phyloP scores from a whole-genome alignment of 2,329 filamentous ascomycete genomes.

The Pseudogymnoascus sp. region DNA sequence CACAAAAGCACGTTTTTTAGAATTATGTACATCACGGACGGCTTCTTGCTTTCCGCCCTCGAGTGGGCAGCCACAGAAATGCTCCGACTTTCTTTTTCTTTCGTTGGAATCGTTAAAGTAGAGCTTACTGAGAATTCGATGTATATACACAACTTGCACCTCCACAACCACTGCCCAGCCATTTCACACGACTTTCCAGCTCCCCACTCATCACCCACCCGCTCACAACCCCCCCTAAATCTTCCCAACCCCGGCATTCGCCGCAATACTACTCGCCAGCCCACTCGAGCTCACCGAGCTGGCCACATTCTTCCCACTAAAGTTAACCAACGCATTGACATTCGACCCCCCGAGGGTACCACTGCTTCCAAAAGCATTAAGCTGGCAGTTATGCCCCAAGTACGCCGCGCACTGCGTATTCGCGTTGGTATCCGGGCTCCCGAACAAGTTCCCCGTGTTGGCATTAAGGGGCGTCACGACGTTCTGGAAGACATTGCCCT shows the following conservation, averaged over 20 bases:
- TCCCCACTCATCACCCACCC: background rate
- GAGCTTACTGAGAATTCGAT: background rate
- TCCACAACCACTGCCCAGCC: background rate
- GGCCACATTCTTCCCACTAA: constrained; percentile 27
- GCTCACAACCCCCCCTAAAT: constrained; percentile 11
- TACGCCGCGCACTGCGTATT: constrained; percentile 17
- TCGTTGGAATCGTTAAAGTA: too few relatives aligned
- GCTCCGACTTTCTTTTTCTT: too few relatives aligned
- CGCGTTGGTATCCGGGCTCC: constrained; percentile 16
- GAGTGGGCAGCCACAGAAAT: too few relatives aligned
- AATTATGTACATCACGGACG: background rate
- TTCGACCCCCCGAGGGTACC: constrained; percentile 27
- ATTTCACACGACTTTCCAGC: background rate
- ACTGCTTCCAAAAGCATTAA: constrained; percentile 20
- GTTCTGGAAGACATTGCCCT: constrained; percentile 53
- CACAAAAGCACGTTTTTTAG: background rate
- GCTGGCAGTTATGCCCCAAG: constrained; percentile 18
- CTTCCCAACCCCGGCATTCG: constrained; percentile 29
- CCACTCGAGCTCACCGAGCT: constrained; percentile 22
- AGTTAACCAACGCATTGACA: constrained; percentile 27
- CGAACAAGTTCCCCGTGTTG: constrained; percentile 14
- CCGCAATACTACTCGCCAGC: constrained; percentile 26
- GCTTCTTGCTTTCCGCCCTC: background rate
- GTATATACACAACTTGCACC: background rate
- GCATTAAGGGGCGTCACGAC: constrained; percentile 26